These are phyloP conservation scores for Geopyxis carbonaria DNA, from an alignment of 495 filamentous ascomycete genomes.

Conservation along the genomic window DNA sequence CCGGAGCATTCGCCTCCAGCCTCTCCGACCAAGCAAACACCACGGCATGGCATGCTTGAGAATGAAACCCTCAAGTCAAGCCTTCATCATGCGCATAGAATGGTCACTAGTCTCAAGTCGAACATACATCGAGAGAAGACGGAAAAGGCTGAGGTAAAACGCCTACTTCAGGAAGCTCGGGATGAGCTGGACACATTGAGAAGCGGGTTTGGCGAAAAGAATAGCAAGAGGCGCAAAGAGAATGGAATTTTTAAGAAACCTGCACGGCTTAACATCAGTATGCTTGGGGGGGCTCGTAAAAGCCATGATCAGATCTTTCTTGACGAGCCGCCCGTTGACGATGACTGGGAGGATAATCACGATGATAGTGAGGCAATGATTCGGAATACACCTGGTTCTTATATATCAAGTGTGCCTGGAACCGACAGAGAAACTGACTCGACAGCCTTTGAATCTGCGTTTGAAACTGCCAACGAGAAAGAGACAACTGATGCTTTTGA, in stretches of 20 bases:
- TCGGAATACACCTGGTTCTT: conserved; percentile 8
- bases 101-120: conserved; percentile 86
- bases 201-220: conserved; percentile 27
- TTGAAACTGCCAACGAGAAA: conserved; percentile 27
- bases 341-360: conserved; percentile 69
- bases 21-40: conserved; percentile 79
- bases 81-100: conserved; percentile 80
- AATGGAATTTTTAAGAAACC: conserved; percentile 65
- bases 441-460: conserved; percentile 10
- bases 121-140: conserved; percentile 95
- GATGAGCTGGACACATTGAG: conserved; percentile 77
- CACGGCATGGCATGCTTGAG: conserved; percentile 74
- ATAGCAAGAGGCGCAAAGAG: conserved; percentile 49
- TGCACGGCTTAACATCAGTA: conserved; percentile 37
- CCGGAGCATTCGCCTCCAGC: conserved; percentile 81
- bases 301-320: conserved; percentile 58
- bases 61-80: conserved; percentile 89
- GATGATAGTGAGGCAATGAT: conserved; percentile 5
- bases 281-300: conserved; percentile 61
- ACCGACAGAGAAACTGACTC: conserved; percentile 9
- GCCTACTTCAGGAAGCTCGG: conserved; percentile 86
- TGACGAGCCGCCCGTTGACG: conserved; percentile 39
- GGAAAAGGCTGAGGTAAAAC: conserved; percentile 86
- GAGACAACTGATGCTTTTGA: conserved; percentile 55
- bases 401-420: conserved; percentile 11